Evolutionary conservation across 441 rosid genomes (phyloP).

Genomic region (Flueggea neowawraea): DNA sequence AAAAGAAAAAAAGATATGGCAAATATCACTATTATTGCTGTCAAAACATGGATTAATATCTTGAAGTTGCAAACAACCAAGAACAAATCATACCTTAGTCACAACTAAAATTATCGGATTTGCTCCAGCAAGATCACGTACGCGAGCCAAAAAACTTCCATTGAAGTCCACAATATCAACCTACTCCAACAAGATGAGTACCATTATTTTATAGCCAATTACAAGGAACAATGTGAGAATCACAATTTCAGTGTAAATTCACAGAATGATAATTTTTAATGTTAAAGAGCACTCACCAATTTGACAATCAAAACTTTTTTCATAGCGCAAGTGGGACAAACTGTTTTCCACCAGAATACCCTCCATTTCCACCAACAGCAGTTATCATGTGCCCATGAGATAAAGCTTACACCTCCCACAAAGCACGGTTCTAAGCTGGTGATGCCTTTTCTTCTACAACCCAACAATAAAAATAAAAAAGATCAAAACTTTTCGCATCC

Average conservation of each 20-base stretch:
- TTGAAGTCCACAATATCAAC: conserved; percentile 97
- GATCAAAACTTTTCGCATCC: background rate
- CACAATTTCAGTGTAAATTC: no score
- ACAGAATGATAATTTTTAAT: background rate
- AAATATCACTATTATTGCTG: conserved; percentile 1
- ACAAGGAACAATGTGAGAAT: no score
- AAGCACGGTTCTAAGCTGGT: conserved; percentile 77
- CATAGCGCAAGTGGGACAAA: conserved; percentile 84
- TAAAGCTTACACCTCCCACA: conserved; percentile 91
- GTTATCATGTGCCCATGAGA: conserved; percentile 98
- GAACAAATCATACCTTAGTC: conserved; percentile 60
- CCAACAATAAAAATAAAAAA: background rate
- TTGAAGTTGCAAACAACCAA: conserved; percentile 15
- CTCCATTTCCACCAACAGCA: conserved; percentile 98
- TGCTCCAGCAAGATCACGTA: conserved; percentile 91
- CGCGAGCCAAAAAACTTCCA: conserved; percentile 90
- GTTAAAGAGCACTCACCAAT: conserved; percentile 40
- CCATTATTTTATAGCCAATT: background rate
- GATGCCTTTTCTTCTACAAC: conserved; percentile 93
- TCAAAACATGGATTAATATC: background rate
- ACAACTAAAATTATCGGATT: conserved; percentile 90
- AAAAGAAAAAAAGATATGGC: conserved; percentile 13
- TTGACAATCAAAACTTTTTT: conserved; percentile 83
- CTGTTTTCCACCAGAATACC: conserved; percentile 90
- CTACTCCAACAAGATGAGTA: conserved; percentile 29